A percentile compares a stretch with the other conserved stretches of the same genome.
These are phyloP conservation scores for Syzygium grande DNA, from an alignment of 345 rosid genomes.

Conservation along the genomic window DNA sequence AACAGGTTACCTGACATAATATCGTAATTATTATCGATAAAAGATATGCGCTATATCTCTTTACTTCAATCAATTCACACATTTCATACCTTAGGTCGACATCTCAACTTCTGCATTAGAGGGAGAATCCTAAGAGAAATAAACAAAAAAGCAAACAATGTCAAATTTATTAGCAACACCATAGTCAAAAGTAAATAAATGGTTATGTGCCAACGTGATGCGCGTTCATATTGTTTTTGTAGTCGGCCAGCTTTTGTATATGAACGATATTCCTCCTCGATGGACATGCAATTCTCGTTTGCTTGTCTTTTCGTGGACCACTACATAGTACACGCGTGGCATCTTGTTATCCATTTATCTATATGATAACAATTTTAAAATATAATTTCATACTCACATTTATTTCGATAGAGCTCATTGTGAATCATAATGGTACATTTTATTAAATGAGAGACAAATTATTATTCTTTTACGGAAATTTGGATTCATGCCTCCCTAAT, in stretches of 20 bases:
- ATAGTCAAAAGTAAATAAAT: background rate
- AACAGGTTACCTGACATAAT: background rate
- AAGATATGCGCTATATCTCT: background rate
- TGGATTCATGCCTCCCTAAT: background rate
- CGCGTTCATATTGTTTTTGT: background rate
- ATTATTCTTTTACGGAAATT: background rate
- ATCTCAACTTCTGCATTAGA: too few species aligned
- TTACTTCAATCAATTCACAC: background rate
- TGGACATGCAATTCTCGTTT: background rate
- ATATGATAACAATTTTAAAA: background rate
- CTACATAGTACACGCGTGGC: background rate
- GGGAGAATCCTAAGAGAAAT: too few species aligned
- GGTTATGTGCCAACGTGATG: background rate
- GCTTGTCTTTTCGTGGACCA: background rate
- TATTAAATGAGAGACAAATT: background rate
- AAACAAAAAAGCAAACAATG: too few species aligned
- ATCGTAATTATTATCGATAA: background rate
- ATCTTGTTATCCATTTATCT: background rate
- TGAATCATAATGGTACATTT: background rate
- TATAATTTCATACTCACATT: background rate
- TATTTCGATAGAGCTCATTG: background rate
- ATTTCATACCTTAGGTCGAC: background rate
- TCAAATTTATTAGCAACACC: too few species aligned
- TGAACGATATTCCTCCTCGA: background rate
- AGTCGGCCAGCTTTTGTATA: background rate